Conservation (phyloP, 257 asterid genomes). For the Solanum chilense region DNA sequence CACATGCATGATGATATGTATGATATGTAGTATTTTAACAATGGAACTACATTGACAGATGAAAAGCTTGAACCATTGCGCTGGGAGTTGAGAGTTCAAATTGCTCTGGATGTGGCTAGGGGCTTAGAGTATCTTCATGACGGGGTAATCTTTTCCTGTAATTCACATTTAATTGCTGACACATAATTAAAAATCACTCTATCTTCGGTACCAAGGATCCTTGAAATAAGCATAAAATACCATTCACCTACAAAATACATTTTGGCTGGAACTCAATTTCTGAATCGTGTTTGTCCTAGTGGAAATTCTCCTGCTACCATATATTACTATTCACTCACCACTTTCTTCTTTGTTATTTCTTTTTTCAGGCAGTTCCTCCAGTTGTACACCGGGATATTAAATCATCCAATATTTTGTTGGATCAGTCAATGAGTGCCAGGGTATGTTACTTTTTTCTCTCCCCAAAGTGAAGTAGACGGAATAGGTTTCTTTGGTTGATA, state of each 20-base stretch:
- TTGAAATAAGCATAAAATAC: background rate
- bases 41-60: conserved; percentile 16
- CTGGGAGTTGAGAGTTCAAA: conserved; percentile 75
- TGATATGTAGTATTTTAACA: background rate
- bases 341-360: background rate
- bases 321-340: background rate
- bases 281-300: background rate
- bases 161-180: background rate
- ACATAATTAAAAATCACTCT: background rate
- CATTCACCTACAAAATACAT: background rate
- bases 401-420: conserved; percentile 91
- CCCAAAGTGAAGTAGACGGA: background rate
- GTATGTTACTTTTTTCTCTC: conserved; percentile 16
- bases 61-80: conserved; percentile 47
- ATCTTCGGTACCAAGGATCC: background rate
- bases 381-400: conserved; percentile 90
- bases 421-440: conserved; percentile 82
- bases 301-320: background rate
- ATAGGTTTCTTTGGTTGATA: background rate
- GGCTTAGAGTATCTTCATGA: conserved; percentile 98
- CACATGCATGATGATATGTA: background rate
- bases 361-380: conserved; percentile 87
- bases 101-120: conserved; percentile 94
- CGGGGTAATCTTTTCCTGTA: conserved; percentile 47
- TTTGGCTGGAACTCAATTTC: background rate